Evolutionary conservation across 768 basidiomycete species (phyloP).

Genomic region (Clathrus columnatus): DNA sequence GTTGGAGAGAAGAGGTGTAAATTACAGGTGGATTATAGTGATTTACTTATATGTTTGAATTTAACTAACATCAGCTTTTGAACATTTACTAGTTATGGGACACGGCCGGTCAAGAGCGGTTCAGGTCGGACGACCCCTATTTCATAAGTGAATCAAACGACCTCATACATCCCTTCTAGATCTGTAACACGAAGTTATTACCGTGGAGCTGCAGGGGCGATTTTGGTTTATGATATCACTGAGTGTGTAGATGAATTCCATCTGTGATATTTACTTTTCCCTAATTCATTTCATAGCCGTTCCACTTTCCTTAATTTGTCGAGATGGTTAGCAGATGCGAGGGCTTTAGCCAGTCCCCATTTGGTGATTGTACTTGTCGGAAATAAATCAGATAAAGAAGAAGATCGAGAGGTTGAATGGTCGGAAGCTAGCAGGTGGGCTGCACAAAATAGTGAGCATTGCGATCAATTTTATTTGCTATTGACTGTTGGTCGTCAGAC

Average conservation of each 20-base stretch:
- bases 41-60: background rate
- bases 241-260: conserved; percentile 37
- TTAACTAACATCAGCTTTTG: background rate
- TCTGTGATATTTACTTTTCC: conserved; percentile 4
- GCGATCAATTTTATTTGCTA: background rate
- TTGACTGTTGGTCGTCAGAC: conserved; percentile 38
- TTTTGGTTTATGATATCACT: conserved; percentile 91
- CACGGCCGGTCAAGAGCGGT: conserved; percentile 93
- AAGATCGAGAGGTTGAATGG: conserved; percentile 93
- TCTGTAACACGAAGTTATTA: conserved; percentile 95
- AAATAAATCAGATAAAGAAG: conserved; percentile 92
- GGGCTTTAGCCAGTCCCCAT: conserved; percentile 87
- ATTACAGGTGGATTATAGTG: conserved; percentile 59
- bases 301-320: conserved; percentile 77
- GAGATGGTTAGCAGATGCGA: conserved; percentile 88
- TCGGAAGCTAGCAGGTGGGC: conserved; percentile 94
- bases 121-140: conserved; percentile 46
- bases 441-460: conserved; percentile 73
- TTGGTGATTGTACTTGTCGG: conserved; percentile 87
- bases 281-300: conserved; percentile 45
- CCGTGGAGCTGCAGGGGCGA: conserved; percentile 85
- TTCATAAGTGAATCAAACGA: background rate
- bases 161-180: conserved; percentile 27
- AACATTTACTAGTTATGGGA: conserved; percentile 70
- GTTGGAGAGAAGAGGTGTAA: conserved; percentile 93